These are phyloP conservation scores for Alternaria solani DNA, from an alignment of 2,329 filamentous ascomycete genomes.

Conservation along the genomic window DNA sequence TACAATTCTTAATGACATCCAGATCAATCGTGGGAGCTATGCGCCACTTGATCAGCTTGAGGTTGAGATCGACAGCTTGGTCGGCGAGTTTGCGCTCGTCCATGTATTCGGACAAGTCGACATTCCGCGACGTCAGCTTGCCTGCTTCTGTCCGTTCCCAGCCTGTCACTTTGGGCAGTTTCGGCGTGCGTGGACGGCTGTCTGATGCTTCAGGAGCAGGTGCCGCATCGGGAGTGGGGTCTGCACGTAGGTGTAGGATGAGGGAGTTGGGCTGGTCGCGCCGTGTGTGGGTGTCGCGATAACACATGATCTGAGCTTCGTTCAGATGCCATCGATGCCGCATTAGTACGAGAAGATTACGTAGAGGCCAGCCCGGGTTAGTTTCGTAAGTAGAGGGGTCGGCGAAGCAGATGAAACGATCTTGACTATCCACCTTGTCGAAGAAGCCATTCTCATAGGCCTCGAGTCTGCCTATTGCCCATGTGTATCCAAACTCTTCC, in stretches of 20 bases:
- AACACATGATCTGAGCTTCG: constrained; percentile 85
- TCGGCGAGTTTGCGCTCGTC: constrained; percentile 87
- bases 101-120: constrained; percentile 91
- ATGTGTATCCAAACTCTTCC: constrained; percentile 71
- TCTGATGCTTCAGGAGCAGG: constrained; percentile 19
- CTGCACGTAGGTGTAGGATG: constrained; percentile 64
- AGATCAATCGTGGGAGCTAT: constrained; percentile 89
- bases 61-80: constrained; percentile 92
- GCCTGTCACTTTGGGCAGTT: constrained; percentile 88
- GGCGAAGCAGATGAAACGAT: constrained; percentile 85
- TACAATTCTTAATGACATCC: constrained; percentile 86
- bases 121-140: constrained; percentile 79
- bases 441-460: constrained; percentile 91
- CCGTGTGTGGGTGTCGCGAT: constrained; percentile 80
- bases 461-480: constrained; percentile 79
- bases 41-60: constrained; percentile 99
- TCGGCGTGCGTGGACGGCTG: constrained; percentile 47
- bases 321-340: constrained; percentile 80
- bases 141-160: constrained; percentile 87
- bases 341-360: constrained; percentile 86
- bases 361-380: constrained; percentile 89
- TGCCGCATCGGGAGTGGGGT: constrained; percentile 20
- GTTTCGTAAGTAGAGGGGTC: constrained; percentile 91
- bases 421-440: constrained; percentile 70
- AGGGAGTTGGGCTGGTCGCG: constrained; percentile 84